Conservation (phyloP, 2,329 filamentous ascomycete species). For the Aureobasidium vineae region DNA sequence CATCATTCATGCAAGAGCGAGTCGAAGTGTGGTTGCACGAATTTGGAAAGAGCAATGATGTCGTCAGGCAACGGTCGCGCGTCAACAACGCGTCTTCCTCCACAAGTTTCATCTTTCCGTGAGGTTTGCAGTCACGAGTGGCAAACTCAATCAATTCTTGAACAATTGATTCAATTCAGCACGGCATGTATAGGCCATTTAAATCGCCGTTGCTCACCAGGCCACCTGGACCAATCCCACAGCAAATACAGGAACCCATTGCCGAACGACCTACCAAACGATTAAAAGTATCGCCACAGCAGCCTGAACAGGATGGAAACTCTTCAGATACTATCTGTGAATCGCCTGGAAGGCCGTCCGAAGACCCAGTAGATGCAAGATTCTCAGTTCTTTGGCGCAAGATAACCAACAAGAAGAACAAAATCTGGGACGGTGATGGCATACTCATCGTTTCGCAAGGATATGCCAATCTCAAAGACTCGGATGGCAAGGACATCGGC, state of each 20-base stretch:
- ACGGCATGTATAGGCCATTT: conserved; percentile 34
- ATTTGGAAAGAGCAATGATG: not conserved
- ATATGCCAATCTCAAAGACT: conserved; percentile 60
- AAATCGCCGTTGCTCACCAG: conserved; percentile 33
- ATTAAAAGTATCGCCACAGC: conserved; percentile 28
- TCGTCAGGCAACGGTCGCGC: conserved; percentile 23
- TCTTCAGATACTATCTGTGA: conserved; percentile 30
- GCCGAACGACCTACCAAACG: conserved; percentile 13
- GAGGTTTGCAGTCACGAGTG: not conserved
- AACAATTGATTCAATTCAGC: not conserved
- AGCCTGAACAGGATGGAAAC: conserved; percentile 32
- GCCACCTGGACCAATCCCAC: conserved; percentile 23
- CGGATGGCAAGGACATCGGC: conserved; percentile 63
- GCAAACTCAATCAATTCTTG: not conserved
- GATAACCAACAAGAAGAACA: conserved; percentile 69
- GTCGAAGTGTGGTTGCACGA: not conserved
- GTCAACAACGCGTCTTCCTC: conserved; percentile 21
- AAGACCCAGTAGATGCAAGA: conserved; percentile 40
- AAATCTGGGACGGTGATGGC: conserved; percentile 74
- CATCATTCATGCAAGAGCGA: not conserved
- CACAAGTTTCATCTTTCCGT: not conserved
- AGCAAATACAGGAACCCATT: conserved; percentile 4
- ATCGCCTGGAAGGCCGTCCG: conserved; percentile 27
- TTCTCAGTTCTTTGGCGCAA: conserved; percentile 59
- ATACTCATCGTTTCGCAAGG: conserved; percentile 59